Percentiles rank a stretch among this genome's conserved stretches.
Conservation (phyloP, 2,329 filamentous ascomycete genomes). For the Calonectria montana region DNA sequence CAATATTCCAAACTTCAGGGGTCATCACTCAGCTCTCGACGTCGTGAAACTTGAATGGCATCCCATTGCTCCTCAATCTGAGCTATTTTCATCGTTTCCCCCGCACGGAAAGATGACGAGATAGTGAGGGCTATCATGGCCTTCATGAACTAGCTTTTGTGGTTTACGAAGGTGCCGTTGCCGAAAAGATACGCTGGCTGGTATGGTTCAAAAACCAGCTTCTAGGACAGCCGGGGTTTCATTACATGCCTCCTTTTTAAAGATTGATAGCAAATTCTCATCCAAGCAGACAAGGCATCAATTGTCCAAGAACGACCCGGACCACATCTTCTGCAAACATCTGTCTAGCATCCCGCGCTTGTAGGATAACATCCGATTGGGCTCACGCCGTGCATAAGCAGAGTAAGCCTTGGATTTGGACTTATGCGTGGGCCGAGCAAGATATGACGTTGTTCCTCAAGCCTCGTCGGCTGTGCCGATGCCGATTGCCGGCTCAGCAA, state of each 20-base stretch:
- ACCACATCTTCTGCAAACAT: background rate
- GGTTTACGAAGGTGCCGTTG: slow-evolving; percentile 80
- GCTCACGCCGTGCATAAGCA: background rate
- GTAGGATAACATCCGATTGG: background rate
- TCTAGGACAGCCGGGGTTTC: background rate
- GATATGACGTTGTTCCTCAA: background rate
- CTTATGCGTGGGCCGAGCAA: background rate
- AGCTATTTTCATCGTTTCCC: background rate
- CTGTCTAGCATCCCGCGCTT: background rate
- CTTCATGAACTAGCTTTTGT: slow-evolving; percentile 53
- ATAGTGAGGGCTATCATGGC: too few species aligned
- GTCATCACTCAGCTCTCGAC: background rate
- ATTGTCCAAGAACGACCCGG: background rate
- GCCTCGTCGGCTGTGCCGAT: background rate
- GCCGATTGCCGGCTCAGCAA: background rate
- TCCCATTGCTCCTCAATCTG: background rate
- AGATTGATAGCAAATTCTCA: background rate
- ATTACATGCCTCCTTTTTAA: background rate
- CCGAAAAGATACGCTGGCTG: slow-evolving; percentile 66
- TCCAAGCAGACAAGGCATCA: background rate
- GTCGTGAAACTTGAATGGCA: background rate
- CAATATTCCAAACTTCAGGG: background rate
- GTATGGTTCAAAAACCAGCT: slow-evolving; percentile 67
- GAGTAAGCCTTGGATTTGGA: background rate
- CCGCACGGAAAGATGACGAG: background rate